Conservation (phyloP, 2,329 filamentous ascomycete species). For the Colletotrichum tamarilloi region DNA sequence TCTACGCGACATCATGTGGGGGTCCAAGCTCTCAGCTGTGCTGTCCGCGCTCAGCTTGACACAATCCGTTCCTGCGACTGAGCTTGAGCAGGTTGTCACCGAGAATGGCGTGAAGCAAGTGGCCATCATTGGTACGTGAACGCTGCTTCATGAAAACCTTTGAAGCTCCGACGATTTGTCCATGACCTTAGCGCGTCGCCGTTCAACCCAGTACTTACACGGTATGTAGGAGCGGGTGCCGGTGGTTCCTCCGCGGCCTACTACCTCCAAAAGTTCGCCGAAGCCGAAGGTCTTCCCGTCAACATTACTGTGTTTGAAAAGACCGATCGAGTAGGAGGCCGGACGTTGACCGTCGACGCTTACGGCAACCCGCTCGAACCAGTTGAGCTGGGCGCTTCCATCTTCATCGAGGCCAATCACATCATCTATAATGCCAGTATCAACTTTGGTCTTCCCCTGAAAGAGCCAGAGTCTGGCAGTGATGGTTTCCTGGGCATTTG, state of each 20-base stretch:
- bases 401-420: constrained; percentile 87
- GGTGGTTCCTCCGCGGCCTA: constrained; percentile 90
- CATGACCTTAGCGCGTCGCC: background rate
- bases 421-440: constrained; percentile 81
- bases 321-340: constrained; percentile 81
- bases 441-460: constrained; percentile 75
- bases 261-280: constrained; percentile 78
- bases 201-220: background rate
- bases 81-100: constrained; percentile 36
- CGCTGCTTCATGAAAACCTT: background rate
- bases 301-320: constrained; percentile 93
- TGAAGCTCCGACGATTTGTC: background rate
- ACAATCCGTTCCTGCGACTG: constrained; percentile 27
- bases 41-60: constrained; percentile 37
- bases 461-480: constrained; percentile 55
- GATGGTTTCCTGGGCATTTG: constrained; percentile 79
- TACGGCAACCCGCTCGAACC: constrained; percentile 75
- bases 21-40: constrained; percentile 36
- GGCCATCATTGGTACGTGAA: constrained; percentile 43
- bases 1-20: constrained; percentile 24
- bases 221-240: constrained; percentile 80
- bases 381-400: constrained; percentile 89
- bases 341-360: constrained; percentile 84
- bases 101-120: constrained; percentile 38
- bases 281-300: constrained; percentile 67